Evolutionary conservation across 2,329 filamentous ascomycete species (phyloP).

Genomic region (Neocucurbitaria cava): DNA sequence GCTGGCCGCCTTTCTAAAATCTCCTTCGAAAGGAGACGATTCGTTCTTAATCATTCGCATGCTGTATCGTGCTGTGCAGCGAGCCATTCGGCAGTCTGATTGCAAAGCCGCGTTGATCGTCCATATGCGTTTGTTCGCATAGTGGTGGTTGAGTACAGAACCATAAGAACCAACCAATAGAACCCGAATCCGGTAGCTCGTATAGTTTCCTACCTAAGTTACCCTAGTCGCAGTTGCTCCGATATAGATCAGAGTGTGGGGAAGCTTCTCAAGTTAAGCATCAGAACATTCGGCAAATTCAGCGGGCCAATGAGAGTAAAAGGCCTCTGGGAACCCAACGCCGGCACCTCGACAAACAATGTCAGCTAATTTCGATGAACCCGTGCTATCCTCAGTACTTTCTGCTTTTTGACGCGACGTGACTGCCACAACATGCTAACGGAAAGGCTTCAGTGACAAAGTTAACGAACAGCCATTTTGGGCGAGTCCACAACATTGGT

Average conservation of each 20-base stretch:
- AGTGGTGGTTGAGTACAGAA: not conserved
- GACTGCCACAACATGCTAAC: too few species aligned
- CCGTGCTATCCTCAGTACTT: too few species aligned
- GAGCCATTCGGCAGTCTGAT: not conserved
- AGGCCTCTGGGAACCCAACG: not conserved
- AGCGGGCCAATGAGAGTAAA: not conserved
- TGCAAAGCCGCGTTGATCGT: not conserved
- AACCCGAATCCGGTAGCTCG: not conserved
- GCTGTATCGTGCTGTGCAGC: not conserved
- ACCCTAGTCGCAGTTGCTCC: not conserved
- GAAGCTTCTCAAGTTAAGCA: not conserved
- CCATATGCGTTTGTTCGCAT: not conserved
- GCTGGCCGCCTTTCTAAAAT: not conserved
- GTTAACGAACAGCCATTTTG: too few species aligned
- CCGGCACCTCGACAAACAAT: not conserved
- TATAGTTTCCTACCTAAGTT: not conserved
- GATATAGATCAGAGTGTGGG: not conserved
- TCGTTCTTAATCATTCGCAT: not conserved
- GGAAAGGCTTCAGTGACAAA: too few species aligned
- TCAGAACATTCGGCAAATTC: not conserved
- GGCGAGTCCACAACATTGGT: too few species aligned
- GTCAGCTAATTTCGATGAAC: not conserved
- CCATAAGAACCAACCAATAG: not conserved
- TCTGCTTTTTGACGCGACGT: too few species aligned
- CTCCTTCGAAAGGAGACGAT: not conserved